These are phyloP conservation scores for sweet orange (Citrus sinensis) DNA, from an alignment of 345 rosid species.

Conservation along the genomic window DVS_A1.0 CM039166.1:1045001-1045500, in stretches of 20 bases:
- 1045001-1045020: not conserved
- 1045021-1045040: not conserved
- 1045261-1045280: not conserved
- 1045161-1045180: conserved; percentile 79
- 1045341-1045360: not conserved
- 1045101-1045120: conserved; percentile 85
- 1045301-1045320: not conserved
- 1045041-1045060: conserved; percentile 4
- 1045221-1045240: not conserved
- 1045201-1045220: not conserved
- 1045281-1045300: not conserved
- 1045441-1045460: not conserved
- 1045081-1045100: conserved; percentile 84
- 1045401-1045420: not conserved
- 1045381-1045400: not conserved
- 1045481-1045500: not conserved
- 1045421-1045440: not conserved
- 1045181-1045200: conserved; percentile 40
- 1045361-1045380: not conserved
- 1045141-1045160: conserved; percentile 88
- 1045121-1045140: conserved; percentile 83
- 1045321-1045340: not conserved
- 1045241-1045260: not conserved
- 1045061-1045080: conserved; percentile 20
- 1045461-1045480: not conserved